These are phyloP conservation scores for Odonthalia washingtoniensis DNA, from an alignment of 31 red algal species.

Conservation along the genomic window DNA sequence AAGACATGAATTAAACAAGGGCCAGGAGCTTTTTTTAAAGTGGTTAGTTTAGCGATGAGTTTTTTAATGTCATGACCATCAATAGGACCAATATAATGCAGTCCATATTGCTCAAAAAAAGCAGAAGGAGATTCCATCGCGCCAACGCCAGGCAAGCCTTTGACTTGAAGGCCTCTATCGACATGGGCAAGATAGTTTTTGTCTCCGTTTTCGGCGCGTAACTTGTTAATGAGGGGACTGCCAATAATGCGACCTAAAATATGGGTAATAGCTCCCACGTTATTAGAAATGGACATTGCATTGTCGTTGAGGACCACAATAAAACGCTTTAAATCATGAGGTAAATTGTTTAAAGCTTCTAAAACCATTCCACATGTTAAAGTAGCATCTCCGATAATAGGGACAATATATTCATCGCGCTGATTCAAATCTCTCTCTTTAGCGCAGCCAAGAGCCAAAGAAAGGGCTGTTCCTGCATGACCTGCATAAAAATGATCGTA, in stretches of 20 bases:
- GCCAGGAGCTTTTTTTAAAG: constrained; percentile 59
- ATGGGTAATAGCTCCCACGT: constrained; percentile 44
- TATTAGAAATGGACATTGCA: constrained; percentile 62
- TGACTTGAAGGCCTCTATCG: not conserved
- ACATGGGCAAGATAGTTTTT: constrained; percentile 3
- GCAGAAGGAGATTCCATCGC: constrained; percentile 37
- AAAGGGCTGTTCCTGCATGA: constrained; percentile 62
- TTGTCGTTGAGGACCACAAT: constrained; percentile 87
- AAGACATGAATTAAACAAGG: constrained; percentile 70
- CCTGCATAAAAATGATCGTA: constrained; percentile 78
- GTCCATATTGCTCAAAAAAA: constrained; percentile 82
- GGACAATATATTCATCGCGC: constrained; percentile 48
- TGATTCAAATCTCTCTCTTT: constrained; percentile 57
- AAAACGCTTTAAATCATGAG: constrained; percentile 54
- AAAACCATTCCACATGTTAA: constrained; percentile 83
- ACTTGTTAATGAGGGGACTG: not conserved
- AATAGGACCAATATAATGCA: constrained; percentile 84
- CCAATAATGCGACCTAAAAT: not conserved
- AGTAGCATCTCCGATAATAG: constrained; percentile 78
- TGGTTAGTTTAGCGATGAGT: constrained; percentile 51
- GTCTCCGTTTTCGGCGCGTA: constrained; percentile 1
- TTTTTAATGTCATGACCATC: constrained; percentile 75
- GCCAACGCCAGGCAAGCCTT: constrained; percentile 1
- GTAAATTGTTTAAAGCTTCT: constrained; percentile 82
- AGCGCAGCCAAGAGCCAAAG: constrained; percentile 72